Percentiles rank a stretch among this genome's conserved stretches.
These are phyloP conservation scores for Metschnikowia cerradonensis DNA, from an alignment of 805 yeast species.

Conservation along the genomic window DNA sequence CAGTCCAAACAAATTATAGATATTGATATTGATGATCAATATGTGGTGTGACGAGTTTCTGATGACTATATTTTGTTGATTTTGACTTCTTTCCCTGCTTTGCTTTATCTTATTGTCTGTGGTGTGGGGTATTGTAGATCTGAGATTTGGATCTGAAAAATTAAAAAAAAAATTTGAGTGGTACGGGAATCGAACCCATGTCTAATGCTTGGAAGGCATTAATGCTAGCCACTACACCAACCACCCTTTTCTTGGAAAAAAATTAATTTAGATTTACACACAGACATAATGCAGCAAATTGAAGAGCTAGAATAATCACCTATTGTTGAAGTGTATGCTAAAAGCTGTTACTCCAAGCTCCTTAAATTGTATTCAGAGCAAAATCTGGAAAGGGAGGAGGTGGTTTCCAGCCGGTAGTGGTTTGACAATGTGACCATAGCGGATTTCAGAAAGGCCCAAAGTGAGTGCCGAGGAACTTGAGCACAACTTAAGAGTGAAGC, in stretches of 20 bases:
- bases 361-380: slow-evolving; percentile 41
- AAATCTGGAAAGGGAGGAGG: slow-evolving; percentile 29
- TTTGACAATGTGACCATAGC: slow-evolving; percentile 69
- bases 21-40: no score
- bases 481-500: slow-evolving; percentile 77
- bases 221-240: slow-evolving; percentile 15
- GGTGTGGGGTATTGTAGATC: no score
- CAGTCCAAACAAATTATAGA: no score
- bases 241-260: slow-evolving; percentile 6
- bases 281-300: no score
- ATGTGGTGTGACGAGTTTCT: no score
- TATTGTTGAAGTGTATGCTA: no score
- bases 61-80: no score
- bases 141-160: not conserved
- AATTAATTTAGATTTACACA: no score
- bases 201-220: slow-evolving; percentile 16
- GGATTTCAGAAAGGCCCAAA: slow-evolving; percentile 76
- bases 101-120: no score
- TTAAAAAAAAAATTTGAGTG: slow-evolving; percentile 7
- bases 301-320: no score
- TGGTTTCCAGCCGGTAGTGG: slow-evolving; percentile 78
- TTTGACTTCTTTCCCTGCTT: no score
- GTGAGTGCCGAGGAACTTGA: slow-evolving; percentile 73
- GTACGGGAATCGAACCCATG: slow-evolving; percentile 18
- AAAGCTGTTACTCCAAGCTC: slow-evolving; percentile 37